Conservation (phyloP, 148 eudicot species). For the Vaccinium macrocarpon region DNA sequence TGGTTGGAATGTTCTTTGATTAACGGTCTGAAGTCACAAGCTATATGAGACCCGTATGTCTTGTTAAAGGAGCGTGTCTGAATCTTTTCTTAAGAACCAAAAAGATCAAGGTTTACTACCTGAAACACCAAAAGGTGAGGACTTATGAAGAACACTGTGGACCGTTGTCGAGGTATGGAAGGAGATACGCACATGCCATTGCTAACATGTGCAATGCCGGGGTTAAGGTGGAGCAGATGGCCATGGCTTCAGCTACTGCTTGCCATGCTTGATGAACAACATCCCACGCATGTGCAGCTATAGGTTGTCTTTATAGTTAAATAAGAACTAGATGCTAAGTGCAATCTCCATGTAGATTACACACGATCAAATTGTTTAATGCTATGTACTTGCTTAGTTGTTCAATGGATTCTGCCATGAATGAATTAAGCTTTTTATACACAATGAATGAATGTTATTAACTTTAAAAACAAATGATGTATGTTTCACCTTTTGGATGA, state of each 20-base stretch:
- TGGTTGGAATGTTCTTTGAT: too few species aligned
- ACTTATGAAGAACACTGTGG: constrained; percentile 12
- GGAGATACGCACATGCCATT: neutral
- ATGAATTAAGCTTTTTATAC: neutral
- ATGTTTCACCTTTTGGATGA: neutral
- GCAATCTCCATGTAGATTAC: neutral
- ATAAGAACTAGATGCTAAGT: neutral
- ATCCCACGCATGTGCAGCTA: neutral
- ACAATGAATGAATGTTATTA: neutral
- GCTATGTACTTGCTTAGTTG: neutral
- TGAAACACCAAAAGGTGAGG: too few species aligned
- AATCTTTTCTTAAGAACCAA: too few species aligned
- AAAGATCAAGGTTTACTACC: too few species aligned
- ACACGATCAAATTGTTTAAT: neutral
- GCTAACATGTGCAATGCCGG: constrained; percentile 18
- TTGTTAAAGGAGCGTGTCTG: too few species aligned
- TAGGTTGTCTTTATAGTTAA: neutral
- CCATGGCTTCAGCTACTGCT: neutral
- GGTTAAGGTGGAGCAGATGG: constrained; percentile 10
- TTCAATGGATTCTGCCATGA: neutral
- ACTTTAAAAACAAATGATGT: neutral
- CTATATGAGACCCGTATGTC: too few species aligned
- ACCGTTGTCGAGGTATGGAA: constrained; percentile 5
- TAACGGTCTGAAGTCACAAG: too few species aligned
- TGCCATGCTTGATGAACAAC: neutral